A percentile compares a stretch with the other conserved stretches of the same genome.
phyloP scores from a whole-genome alignment of 768 basidiomycete species.

The Leccinum sublutescens region DNA sequence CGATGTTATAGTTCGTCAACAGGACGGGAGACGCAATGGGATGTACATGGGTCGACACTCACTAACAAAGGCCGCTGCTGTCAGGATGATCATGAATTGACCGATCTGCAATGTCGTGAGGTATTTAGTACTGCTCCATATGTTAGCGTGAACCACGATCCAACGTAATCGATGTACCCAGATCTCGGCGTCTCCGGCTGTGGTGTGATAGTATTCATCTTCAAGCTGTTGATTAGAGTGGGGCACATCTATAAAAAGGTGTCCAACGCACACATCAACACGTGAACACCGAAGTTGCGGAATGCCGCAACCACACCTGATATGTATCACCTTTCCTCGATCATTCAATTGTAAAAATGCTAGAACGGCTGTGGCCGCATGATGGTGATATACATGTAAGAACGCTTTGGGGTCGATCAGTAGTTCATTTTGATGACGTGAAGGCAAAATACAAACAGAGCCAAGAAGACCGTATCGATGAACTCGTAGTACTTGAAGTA shows the following conservation, averaged over 20 bases:
- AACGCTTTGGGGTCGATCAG: slow-evolving; percentile 54
- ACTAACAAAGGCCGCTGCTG: slow-evolving; percentile 10
- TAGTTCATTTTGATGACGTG: background rate
- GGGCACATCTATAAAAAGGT: background rate
- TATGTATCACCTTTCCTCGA: no score
- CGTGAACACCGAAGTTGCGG: slow-evolving; percentile 88
- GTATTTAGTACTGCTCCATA: slow-evolving; percentile 13
- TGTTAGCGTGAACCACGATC: background rate
- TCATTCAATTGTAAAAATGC: slow-evolving; percentile 86
- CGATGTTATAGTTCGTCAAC: background rate
- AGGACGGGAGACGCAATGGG: background rate
- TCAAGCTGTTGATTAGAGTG: slow-evolving; percentile 2
- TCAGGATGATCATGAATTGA: slow-evolving; percentile 22
- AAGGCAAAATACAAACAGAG: slow-evolving; percentile 49
- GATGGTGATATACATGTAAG: slow-evolving; percentile 97
- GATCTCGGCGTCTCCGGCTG: slow-evolving; percentile 56
- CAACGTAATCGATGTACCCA: slow-evolving; percentile 10
- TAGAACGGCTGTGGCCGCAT: slow-evolving; percentile 90
- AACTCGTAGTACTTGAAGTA: slow-evolving; percentile 88
- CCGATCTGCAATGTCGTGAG: slow-evolving; percentile 24
- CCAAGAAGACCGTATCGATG: slow-evolving; percentile 92
- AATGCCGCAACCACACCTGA: slow-evolving; percentile 57
- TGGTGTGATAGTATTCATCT: slow-evolving; percentile 99
- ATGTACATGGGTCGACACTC: background rate
- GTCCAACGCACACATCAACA: slow-evolving; percentile 83